phyloP scores from a whole-genome alignment of 441 rosid genomes.

The Daphne laureola region DNA sequence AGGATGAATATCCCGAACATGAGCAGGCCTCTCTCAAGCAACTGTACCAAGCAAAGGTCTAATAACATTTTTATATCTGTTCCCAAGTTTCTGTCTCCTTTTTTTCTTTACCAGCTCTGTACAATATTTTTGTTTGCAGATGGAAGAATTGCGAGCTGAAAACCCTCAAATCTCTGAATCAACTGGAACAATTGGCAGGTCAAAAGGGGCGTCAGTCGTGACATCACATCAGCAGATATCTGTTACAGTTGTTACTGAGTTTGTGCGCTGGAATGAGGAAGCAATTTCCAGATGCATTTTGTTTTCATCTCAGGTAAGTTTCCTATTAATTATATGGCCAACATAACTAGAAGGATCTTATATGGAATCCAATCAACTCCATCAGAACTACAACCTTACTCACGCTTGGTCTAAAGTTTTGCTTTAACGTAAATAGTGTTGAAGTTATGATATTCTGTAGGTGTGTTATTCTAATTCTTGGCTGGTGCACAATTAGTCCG shows the following conservation, averaged over 20 bases:
- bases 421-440: no score
- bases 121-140: conserved; percentile 38
- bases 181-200: conserved; percentile 87
- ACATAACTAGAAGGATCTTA: no score
- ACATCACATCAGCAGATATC: conserved; percentile 89
- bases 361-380: no score
- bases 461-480: no score
- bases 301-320: conserved; percentile 80
- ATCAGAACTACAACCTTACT: no score
- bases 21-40: conserved; percentile 93
- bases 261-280: conserved; percentile 98
- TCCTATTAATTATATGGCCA: background rate
- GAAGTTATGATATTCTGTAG: no score
- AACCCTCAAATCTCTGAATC: conserved; percentile 68
- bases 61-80: conserved; percentile 12
- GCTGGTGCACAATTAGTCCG: no score
- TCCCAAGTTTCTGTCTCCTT: conserved; percentile 11
- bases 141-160: conserved; percentile 91
- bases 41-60: conserved; percentile 86
- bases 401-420: no score
- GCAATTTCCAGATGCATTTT: conserved; percentile 90
- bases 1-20: conserved; percentile 94
- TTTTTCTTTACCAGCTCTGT: conserved; percentile 14
- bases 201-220: conserved; percentile 84
- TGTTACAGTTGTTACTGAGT: conserved; percentile 94